phyloP scores from a whole-genome alignment of 2,329 filamentous ascomycete genomes.

The Apiospora malaysiana region DNA sequence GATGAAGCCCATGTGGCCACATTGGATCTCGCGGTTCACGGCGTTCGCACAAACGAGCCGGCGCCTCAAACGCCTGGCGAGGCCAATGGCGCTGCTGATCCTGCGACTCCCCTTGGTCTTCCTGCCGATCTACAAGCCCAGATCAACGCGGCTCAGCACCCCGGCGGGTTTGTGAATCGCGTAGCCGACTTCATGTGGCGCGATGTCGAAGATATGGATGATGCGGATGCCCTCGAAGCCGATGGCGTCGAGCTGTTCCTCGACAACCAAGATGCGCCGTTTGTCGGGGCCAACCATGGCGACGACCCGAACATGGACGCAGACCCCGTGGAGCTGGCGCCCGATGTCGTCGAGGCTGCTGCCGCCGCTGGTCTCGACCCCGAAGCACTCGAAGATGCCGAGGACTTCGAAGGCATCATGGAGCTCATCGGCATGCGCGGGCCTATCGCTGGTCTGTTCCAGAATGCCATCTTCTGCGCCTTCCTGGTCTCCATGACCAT shows the following conservation, averaged over 20 bases:
- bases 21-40: background rate
- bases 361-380: slow-evolving; percentile 73
- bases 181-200: slow-evolving; percentile 69
- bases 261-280: slow-evolving; percentile 49
- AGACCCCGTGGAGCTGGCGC: slow-evolving; percentile 44
- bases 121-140: slow-evolving; percentile 23
- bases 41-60: background rate
- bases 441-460: slow-evolving; percentile 84
- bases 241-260: slow-evolving; percentile 66
- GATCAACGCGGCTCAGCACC: slow-evolving; percentile 30
- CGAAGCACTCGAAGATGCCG: slow-evolving; percentile 81
- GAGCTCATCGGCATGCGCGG: slow-evolving; percentile 97
- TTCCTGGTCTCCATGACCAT: slow-evolving; percentile 89
- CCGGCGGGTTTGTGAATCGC: slow-evolving; percentile 47
- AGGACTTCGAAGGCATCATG: slow-evolving; percentile 95
- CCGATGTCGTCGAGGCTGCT: slow-evolving; percentile 68
- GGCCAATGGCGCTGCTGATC: background rate
- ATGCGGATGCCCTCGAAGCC: slow-evolving; percentile 63
- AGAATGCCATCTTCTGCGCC: slow-evolving; percentile 94
- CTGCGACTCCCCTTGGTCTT: background rate
- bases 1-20: background rate
- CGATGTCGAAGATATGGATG: slow-evolving; percentile 51
- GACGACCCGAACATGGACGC: slow-evolving; percentile 45
- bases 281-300: slow-evolving; percentile 42
- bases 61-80: background rate